A percentile compares a stretch with the other conserved stretches of the same genome.
These are phyloP conservation scores for Chlamydomonas incerta DNA, from an alignment of 139 green algal genomes.

Conservation along the genomic window DNA sequence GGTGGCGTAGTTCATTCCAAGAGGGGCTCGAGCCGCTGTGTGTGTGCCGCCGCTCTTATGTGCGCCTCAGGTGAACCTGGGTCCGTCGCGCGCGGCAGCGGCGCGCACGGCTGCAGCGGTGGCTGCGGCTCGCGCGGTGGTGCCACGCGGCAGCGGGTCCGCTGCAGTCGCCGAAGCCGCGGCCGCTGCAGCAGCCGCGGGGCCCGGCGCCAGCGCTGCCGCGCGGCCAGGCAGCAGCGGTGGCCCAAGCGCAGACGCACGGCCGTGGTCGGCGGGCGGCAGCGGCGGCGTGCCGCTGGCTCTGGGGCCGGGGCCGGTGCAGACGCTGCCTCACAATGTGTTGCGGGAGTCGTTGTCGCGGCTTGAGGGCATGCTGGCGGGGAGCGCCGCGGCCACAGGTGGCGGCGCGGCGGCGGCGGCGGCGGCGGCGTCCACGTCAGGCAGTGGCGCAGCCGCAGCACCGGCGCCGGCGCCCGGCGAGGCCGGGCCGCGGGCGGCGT, in stretches of 20 bases:
- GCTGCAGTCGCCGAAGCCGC: background rate
- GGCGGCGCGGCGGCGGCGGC: background rate
- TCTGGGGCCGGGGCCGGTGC: conserved; percentile 14
- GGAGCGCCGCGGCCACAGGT: too few relatives aligned
- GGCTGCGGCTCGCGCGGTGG: background rate
- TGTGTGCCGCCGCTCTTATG: too few relatives aligned
- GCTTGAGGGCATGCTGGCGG: conserved; percentile 28
- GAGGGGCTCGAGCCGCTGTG: too few relatives aligned
- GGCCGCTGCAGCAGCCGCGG: background rate
- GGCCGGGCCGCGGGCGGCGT: too few relatives aligned
- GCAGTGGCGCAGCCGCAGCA: too few relatives aligned
- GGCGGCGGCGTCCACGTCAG: background rate
- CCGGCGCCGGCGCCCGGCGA: too few relatives aligned
- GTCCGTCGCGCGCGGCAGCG: background rate
- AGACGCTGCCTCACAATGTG: conserved; percentile 23
- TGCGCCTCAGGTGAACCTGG: conserved; percentile 15
- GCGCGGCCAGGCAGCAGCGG: background rate
- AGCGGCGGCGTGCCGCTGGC: background rate
- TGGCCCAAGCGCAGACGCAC: background rate
- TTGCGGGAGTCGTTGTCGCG: conserved; percentile 23
- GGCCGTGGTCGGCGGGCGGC: background rate
- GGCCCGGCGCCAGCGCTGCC: background rate
- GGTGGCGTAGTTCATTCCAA: too few relatives aligned
- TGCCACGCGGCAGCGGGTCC: background rate
- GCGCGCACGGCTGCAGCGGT: background rate